Evolutionary conservation across 257 asterid species (phyloP).

Genomic region (Primulina eburnea): DNA sequence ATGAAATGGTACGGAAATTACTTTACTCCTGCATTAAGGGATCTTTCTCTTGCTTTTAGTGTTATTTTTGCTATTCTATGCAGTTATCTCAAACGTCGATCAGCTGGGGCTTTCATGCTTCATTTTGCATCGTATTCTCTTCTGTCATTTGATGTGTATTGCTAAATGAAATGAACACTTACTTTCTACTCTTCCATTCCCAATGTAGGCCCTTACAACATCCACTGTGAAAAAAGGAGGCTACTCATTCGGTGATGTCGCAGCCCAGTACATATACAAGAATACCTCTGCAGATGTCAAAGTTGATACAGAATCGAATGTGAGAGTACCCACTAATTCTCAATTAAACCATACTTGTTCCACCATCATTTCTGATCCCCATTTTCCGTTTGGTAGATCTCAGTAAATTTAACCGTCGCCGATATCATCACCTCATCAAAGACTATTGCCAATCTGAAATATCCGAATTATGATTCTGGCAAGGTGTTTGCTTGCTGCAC

Average conservation of each 20-base stretch:
- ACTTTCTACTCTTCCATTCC: background rate
- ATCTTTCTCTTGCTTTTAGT: background rate
- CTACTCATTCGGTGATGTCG: slow-evolving; percentile 80
- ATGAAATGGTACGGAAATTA: background rate
- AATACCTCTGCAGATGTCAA: slow-evolving; percentile 57
- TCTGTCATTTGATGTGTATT: background rate
- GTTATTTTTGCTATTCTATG: background rate
- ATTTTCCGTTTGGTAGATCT: slow-evolving; percentile 42
- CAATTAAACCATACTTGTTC: slow-evolving; percentile 1
- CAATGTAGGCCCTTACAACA: slow-evolving; percentile 72
- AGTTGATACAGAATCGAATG: slow-evolving; percentile 91
- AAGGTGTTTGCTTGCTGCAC: slow-evolving; percentile 47
- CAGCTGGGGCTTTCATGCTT: background rate
- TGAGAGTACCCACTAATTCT: slow-evolving; percentile 29
- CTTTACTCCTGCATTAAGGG: background rate
- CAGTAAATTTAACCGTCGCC: slow-evolving; percentile 49
- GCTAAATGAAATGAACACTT: background rate
- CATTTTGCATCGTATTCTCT: background rate
- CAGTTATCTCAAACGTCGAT: background rate
- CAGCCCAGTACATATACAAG: slow-evolving; percentile 60
- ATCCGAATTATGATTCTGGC: slow-evolving; percentile 71
- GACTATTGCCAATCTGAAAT: slow-evolving; percentile 60
- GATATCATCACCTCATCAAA: slow-evolving; percentile 71
- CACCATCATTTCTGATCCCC: slow-evolving; percentile 14
- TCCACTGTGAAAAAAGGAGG: slow-evolving; percentile 80